phyloP scores from a whole-genome alignment of 2,329 filamentous ascomycete species.

The Alternaria arborescens region DNA sequence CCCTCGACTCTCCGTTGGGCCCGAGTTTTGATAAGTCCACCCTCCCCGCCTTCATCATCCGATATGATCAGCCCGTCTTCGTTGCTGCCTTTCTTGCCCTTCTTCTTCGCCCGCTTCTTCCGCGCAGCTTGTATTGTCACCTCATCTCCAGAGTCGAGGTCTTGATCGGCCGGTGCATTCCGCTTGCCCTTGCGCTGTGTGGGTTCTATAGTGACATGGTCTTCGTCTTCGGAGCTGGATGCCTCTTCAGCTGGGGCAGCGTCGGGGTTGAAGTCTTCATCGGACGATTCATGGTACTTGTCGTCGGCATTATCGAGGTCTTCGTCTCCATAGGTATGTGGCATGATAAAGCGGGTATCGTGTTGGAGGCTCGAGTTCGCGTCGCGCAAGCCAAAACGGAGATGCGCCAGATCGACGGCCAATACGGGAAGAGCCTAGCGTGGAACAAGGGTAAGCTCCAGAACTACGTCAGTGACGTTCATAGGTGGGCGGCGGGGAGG shows the following conservation, averaged over 20 bases:
- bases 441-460: slow-evolving; percentile 16
- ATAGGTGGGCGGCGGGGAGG: slow-evolving; percentile 33
- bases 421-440: slow-evolving; percentile 20
- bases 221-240: slow-evolving; percentile 60
- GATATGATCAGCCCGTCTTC: slow-evolving; percentile 37
- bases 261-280: slow-evolving; percentile 77
- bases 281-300: slow-evolving; percentile 71
- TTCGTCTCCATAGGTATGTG: slow-evolving; percentile 40
- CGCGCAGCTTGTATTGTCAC: slow-evolving; percentile 69
- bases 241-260: slow-evolving; percentile 60
- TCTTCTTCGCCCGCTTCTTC: slow-evolving; percentile 60
- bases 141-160: slow-evolving; percentile 71
- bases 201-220: slow-evolving; percentile 35
- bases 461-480: slow-evolving; percentile 29
- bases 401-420: slow-evolving; percentile 31
- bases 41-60: slow-evolving; percentile 60
- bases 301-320: slow-evolving; percentile 41
- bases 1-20: slow-evolving; percentile 73
- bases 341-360: slow-evolving; percentile 28
- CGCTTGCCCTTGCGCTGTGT: slow-evolving; percentile 40
- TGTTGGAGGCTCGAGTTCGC: slow-evolving; percentile 8
- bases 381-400: slow-evolving; percentile 18
- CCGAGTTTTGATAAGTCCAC: slow-evolving; percentile 75
- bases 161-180: slow-evolving; percentile 41
- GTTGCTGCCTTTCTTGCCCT: slow-evolving; percentile 34